Base-by-base conservation (phyloP, 306 rosid genomes). In the Castanopsis chinensis region DNA sequence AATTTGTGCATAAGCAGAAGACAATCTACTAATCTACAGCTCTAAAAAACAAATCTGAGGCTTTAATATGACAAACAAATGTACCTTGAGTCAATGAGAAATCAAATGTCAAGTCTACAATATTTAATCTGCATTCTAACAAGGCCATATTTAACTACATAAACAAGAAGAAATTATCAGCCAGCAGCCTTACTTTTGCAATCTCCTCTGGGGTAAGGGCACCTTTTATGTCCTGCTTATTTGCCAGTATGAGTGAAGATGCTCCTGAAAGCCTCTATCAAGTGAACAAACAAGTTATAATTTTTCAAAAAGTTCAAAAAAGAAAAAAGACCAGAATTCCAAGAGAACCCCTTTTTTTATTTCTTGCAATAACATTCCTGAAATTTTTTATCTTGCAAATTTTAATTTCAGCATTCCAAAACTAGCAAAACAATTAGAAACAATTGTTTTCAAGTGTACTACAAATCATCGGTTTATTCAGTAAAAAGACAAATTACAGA, bases 201-300 rank as follows among this genome's bases (percentile, higher is more conserved):
- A 94, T 89, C 72, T 94, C 97, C 37, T 85, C 86, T 0, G 94
- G 98, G 6, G 87, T 54, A 78, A 92, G 92, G 71, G 91, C 91
- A 30, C 98, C 97, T 85, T 90, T 89, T 20, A 92, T 94, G 75
- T 94, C 98, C 78, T 94, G 98, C 88, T 94, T 94, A 82, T 94
- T 94, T 72, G 98, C 97, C 13, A 94, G 89, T 80, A 94, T 89
- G 76, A 94, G 85, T 77, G 92, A 86, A n/a, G 97, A 92, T 45
- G 96, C 74, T 82, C 97, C 97, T 67, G 98, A 91, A 32, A 93
- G 87, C 85, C 98, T 93, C 97, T 91, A 90, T 72, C 45, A 78
- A 45, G 73, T 2, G 78, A 69, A 32, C 32, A 75, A 70, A 53
- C 51, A 78, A 74, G 73, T 77, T 35, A 43, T 71, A 69, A 14